Evolutionary conservation across 495 filamentous ascomycete species (phyloP), one percentile per base, ranked within the genome.

Genomic region (Penicillium silybi): DNA sequence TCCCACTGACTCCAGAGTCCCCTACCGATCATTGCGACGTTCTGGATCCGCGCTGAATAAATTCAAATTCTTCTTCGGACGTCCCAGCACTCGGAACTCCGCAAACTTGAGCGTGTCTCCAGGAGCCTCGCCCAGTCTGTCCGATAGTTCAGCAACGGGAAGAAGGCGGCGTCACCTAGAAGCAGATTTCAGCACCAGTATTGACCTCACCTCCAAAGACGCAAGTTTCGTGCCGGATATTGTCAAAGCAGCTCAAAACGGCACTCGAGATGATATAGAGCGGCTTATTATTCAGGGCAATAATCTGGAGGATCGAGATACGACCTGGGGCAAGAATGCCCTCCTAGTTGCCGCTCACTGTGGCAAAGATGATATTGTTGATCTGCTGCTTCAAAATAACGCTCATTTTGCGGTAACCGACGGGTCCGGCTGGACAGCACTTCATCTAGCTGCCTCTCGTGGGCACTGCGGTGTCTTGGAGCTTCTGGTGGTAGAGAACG

Each of bases 321-420:
- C 53, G 7, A 32, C 52, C 20, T 70, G 73, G 8, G 59, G 66
- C 13, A 55, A 72, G 22, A 79, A 67, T 29, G 70, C 75, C 6
- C 67, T 78, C 9, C 61, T 70, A 3, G 74, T 79, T 34, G 75
- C 75, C 41, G 55, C 71, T n/a, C 74, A 78, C 46, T 75, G 73
- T 58, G 76, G 72, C 15, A 72, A 73, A 43, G 67, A 69, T 11
- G 67, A 65, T 23, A 60, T 78, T 17, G 73, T 77, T 5, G 67
- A 59, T 15, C 41, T 75, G 9, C 52, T 79, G 15, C 63, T 79
- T 15, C 61, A 63, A 18, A 61, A 61, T 22, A 62, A 65, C 38
- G 75, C 72, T n/a, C 53, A 60, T 40, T 44, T 73, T 1, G 60
- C 72, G 40, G 55, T 63, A 0, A 44, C 51, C 3, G 75, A 77